Evolutionary conservation across 2,329 filamentous ascomycete species (phyloP), one percentile per base, ranked within the genome.

Genomic region (Orbilia brochopaga): DNA sequence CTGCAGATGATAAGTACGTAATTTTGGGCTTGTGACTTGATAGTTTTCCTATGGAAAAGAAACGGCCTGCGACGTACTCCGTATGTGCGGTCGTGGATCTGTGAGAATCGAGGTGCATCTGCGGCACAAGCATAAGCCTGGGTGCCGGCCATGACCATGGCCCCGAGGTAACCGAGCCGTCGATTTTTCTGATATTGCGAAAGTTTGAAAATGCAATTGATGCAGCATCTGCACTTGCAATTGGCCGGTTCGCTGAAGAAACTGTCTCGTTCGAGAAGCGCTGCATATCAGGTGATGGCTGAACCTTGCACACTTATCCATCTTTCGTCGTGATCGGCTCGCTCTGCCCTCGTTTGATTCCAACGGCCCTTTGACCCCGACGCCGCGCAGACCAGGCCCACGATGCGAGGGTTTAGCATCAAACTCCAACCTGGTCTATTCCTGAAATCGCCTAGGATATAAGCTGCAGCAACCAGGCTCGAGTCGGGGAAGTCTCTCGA

Each of bases 161-260:
- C 63, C 35, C 66, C 66, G 54, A 60, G 54, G 59, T n/a, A 59
- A 60, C 50, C 30, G 52, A 64, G 60, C 63, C 51, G 56, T 63
- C 54, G 51, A 42, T 13, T 15, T 15, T 42, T 37, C 13, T 42
- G 37, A 42, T 42, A 42, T 42, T 17, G 13, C 4, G 27, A 3
- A 32, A 32, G 27, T 3, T 32, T 8, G 27, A 32, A 13, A 42
- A 3, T 17, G n/a, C n/a, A n/a, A n/a, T n/a, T n/a, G n/a, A n/a
- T n/a, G 54, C 35, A 56, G 13, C 15, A 48, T 2, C 58, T 70
- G 66, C 59, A 70, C 13, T 24, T 56, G 37, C 55, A 42, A 60
- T 70, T 64, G 66, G 66, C 30, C 55, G 51, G 15, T 15, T 44
- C n/a, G 6, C 27, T 54, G 21, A 46, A 24, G 27, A 30, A 32